A percentile compares a stretch with the other conserved stretches of the same genome.
Evolutionary conservation across 768 basidiomycete species (phyloP).

Genomic region (Leccinum boreale): DNA sequence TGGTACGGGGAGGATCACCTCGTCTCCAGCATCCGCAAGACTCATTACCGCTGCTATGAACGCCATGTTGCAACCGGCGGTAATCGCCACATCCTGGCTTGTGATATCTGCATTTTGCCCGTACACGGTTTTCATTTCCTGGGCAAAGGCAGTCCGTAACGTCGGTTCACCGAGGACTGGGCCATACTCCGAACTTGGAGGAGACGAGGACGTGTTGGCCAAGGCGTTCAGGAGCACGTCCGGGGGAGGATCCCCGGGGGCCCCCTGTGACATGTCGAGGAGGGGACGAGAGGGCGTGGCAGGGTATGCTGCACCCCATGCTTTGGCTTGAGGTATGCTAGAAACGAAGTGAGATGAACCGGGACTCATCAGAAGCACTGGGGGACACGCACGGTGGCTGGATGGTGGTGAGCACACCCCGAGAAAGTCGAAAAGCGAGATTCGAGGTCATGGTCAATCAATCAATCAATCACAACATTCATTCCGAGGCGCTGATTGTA

Average conservation of each 20-base stretch:
- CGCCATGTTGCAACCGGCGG: slow-evolving; percentile 71
- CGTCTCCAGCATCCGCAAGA: slow-evolving; percentile 66
- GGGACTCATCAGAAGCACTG: neutral
- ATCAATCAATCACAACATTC: too few relatives aligned
- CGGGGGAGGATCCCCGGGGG: slow-evolving; percentile 66
- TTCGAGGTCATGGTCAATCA: neutral
- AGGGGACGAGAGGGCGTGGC: slow-evolving; percentile 45
- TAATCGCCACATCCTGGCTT: slow-evolving; percentile 60
- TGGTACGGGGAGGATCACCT: slow-evolving; percentile 69
- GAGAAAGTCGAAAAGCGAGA: slow-evolving; percentile 38
- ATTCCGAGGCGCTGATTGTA: neutral
- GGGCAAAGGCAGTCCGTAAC: slow-evolving; percentile 49
- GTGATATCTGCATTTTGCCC: slow-evolving; percentile 46
- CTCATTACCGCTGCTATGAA: slow-evolving; percentile 61
- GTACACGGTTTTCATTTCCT: slow-evolving; percentile 63
- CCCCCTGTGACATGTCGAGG: slow-evolving; percentile 75
- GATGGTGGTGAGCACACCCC: slow-evolving; percentile 40
- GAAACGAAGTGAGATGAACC: neutral
- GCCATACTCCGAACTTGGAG: slow-evolving; percentile 52
- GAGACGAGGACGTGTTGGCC: slow-evolving; percentile 40
- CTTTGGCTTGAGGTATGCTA: slow-evolving; percentile 57
- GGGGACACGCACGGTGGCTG: slow-evolving; percentile 40
- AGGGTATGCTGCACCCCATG: slow-evolving; percentile 50
- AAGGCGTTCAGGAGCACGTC: slow-evolving; percentile 47
- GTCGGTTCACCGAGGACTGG: slow-evolving; percentile 54